These are phyloP conservation scores for Dendrobium officinale DNA, from an alignment of 106 monocot species.

Conservation along the genomic window DNA sequence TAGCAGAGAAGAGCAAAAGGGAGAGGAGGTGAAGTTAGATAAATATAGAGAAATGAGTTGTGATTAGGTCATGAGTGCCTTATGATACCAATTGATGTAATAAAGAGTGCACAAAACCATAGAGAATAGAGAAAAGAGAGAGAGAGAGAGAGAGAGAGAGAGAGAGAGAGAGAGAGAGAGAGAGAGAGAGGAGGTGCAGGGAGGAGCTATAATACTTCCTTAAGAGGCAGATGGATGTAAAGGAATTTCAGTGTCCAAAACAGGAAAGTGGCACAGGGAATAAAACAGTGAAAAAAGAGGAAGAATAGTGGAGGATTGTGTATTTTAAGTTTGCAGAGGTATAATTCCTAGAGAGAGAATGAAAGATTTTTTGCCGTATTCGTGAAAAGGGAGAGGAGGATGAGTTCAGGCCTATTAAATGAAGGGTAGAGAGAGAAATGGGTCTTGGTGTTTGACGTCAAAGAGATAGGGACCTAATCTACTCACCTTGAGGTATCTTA, in stretches of 20 bases:
- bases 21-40: neutral
- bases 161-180: too few relatives aligned
- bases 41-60: neutral
- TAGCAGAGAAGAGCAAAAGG: neutral
- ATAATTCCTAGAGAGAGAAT: constrained; percentile 19
- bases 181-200: too few relatives aligned
- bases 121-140: neutral
- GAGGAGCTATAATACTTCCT: neutral
- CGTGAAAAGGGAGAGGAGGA: neutral
- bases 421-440: neutral
- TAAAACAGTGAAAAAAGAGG: neutral
- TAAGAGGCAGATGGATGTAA: neutral
- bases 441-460: too few relatives aligned
- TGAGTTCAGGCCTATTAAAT: neutral
- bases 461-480: too few relatives aligned
- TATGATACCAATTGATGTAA: constrained; percentile 1
- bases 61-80: constrained; percentile 25
- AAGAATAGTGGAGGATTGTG: neutral
- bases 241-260: neutral
- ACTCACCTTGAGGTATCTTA: too few relatives aligned
- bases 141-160: too few relatives aligned
- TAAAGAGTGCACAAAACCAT: neutral
- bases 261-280: constrained; percentile 7
- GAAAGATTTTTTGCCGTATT: constrained; percentile 16
- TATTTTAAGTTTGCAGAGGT: constrained; percentile 18